Base-by-base conservation (phyloP, 2,329 filamentous ascomycete species). In the Elsinoe arachidis region DNA sequence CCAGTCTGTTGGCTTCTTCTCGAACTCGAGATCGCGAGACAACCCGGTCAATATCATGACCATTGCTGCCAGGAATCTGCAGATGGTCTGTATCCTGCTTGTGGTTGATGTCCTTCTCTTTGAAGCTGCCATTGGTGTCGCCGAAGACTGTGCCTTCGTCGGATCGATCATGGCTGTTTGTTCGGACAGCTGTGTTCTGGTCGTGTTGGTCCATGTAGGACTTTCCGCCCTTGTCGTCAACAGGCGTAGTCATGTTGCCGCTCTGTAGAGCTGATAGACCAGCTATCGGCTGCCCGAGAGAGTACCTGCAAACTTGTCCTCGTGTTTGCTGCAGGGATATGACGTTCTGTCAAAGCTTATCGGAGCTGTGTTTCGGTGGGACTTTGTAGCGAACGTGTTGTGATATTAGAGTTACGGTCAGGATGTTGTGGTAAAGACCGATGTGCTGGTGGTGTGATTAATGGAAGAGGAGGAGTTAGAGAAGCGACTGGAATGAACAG, bases 1-100 rank as follows among this genome's bases (percentile, higher is more conserved):
- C 80, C 30, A 87, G 71, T 47, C 83, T 75, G 59, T 77, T 76
- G 5, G 80, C 77, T 64, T 84, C 76, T 68, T 86, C 84, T 38
- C 83, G 76, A 14, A 74, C 76, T 58, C 78, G 75, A 0, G 81
- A 81, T 1, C 80, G 78, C 0, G 83, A 84, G 15, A 78, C 70
- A 19, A 80, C 73, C 7, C 74, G 75, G 39, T 56, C 26, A 4
- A 82, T 69, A 59, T 77, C 75, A 43, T 73, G 76, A 15, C 52
- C 61, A 61, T 55, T 65, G 61, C 15, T 61, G 60, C 35, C 51
- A 17, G 37, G 30, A 1, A 46, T 39, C 41, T 56, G 57, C 2
- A 59, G 30, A n/a, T 55, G 58, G 19, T 30, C 39, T 2, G 56
- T 35, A 14, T 43, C 34, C 7, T 55, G 55, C 10, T 56, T 53